Evolutionary conservation across 495 filamentous ascomycete species (phyloP), one percentile per base, ranked within the genome.

Genomic region (Amphirosellinia nigrospora): DNA sequence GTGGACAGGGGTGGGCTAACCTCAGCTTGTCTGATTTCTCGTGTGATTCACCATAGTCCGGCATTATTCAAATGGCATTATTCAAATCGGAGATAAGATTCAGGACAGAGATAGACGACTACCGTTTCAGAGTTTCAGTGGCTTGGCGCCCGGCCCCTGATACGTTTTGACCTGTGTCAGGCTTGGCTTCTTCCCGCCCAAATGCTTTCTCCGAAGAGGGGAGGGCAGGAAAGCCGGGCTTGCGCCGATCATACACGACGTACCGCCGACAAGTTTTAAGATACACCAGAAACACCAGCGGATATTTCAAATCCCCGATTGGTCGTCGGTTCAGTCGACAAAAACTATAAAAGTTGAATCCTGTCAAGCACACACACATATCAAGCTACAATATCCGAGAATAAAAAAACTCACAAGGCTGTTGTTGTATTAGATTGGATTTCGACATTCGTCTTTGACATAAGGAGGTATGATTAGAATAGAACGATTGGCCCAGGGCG

Each of bases 131-230:
- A 43, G 23, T 62, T 30, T 38, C 32, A 45, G 34, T 30, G 23
- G 59, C 59, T 62, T 62, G 59, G 59, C 59, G 36, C 39, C 38
- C 15, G 41, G 41, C 43, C 28, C 61, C 61, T 64, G 61, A 64
- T 48, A 34, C 43, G 61, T 64, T 64, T 61, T 64, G 26, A 50
- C 43, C 43, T 13, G 61, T 50, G 43, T 48, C 59, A 62, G 59
- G 39, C 15, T 39, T n/a, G n/a, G 34, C 34, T 4, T 3, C 4
- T 46, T 34, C 30, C 36, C 56, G 34, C 32, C 56, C 38, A 45
- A 19, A 41, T 19, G 8, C 39, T 3, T 30, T 34, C 6, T 19
- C 52, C 15, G 15, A 16, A 16, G 41, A 16, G n/a, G 36, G 23
- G 23, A 10, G 21, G 28, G 32, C 2, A 13, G 15, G 13, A 4